A percentile compares a stretch with the other conserved stretches of the same genome.
Conservation (phyloP, 2,329 filamentous ascomycete species). For the Stagonosporopsis cucurbitacearum region DNA sequence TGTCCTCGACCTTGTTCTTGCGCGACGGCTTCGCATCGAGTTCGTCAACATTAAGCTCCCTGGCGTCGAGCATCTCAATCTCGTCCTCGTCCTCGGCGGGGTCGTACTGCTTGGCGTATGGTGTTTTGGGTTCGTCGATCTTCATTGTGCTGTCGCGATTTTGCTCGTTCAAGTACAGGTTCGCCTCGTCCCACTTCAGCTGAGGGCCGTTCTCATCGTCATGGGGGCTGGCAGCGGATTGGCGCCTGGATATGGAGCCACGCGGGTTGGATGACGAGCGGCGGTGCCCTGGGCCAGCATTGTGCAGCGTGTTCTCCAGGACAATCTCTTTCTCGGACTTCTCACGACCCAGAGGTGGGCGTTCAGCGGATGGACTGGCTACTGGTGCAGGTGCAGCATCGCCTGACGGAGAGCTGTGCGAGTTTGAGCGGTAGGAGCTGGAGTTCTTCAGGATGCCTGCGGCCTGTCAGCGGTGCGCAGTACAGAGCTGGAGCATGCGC, state of each 20-base stretch:
- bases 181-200: conserved; percentile 98
- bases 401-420: conserved; percentile 54
- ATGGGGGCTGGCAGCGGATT: conserved; percentile 62
- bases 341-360: conserved; percentile 57
- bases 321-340: conserved; percentile 84
- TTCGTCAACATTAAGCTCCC: conserved; percentile 73
- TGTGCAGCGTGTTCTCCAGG: conserved; percentile 91
- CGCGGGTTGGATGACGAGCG: conserved; percentile 78
- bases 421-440: conserved; percentile 62
- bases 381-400: conserved; percentile 40
- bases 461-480: conserved; percentile 18
- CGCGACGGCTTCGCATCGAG: conserved; percentile 61
- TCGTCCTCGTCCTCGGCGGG: conserved; percentile 86
- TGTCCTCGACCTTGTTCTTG: conserved; percentile 70
- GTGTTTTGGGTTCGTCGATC: conserved; percentile 98
- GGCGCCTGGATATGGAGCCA: conserved; percentile 73
- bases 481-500: conserved; percentile 6
- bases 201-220: conserved; percentile 70
- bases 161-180: conserved; percentile 95
- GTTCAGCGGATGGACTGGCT: conserved; percentile 42
- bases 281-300: conserved; percentile 80
- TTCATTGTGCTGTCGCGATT: conserved; percentile 97
- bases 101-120: conserved; percentile 91
- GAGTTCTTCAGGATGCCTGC: conserved; percentile 95
- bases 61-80: conserved; percentile 67